Percentiles rank a stretch among this genome's conserved stretches.
Evolutionary conservation across 257 asterid species (phyloP).

Genomic region (Lycium barbarum): DNA sequence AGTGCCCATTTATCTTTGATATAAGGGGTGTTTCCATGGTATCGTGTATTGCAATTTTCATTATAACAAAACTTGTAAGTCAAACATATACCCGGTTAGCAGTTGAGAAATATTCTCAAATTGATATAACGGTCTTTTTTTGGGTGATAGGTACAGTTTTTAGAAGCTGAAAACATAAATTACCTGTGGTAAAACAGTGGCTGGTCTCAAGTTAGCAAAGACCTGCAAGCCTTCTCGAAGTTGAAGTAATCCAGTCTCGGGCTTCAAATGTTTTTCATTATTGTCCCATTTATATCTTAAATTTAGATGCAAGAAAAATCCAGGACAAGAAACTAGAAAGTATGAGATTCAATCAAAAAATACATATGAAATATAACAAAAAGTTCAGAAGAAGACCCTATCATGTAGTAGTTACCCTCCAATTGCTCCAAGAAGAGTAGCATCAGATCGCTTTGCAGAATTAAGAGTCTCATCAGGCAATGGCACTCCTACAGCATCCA

Average conservation of each 20-base stretch:
- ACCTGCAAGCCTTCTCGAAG: slow-evolving; percentile 91
- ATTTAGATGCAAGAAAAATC: slow-evolving; percentile 18
- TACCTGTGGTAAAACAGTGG: slow-evolving; percentile 95
- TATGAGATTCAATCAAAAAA: neutral
- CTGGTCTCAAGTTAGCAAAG: slow-evolving; percentile 97
- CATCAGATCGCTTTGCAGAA: slow-evolving; percentile 82
- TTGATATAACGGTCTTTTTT: neutral
- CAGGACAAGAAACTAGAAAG: neutral
- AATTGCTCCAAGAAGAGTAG: slow-evolving; percentile 97
- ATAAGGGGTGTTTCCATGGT: too few species aligned
- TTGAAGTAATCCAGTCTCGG: slow-evolving; percentile 98
- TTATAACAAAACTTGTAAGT: slow-evolving; percentile 7
- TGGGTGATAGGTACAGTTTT: neutral
- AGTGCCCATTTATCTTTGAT: too few species aligned
- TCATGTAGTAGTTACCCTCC: slow-evolving; percentile 71
- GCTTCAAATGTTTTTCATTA: slow-evolving; percentile 94
- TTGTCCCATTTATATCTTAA: slow-evolving; percentile 95
- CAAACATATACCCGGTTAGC: neutral
- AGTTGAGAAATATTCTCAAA: slow-evolving; percentile 1
- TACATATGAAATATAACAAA: neutral
- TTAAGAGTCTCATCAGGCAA: slow-evolving; percentile 91
- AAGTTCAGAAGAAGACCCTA: neutral
- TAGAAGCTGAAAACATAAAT: neutral
- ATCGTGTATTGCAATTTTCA: neutral
- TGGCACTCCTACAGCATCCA: slow-evolving; percentile 92